phyloP scores from a whole-genome alignment of 2,329 filamentous ascomycete genomes.

The Hypoxylon sp. region DNA sequence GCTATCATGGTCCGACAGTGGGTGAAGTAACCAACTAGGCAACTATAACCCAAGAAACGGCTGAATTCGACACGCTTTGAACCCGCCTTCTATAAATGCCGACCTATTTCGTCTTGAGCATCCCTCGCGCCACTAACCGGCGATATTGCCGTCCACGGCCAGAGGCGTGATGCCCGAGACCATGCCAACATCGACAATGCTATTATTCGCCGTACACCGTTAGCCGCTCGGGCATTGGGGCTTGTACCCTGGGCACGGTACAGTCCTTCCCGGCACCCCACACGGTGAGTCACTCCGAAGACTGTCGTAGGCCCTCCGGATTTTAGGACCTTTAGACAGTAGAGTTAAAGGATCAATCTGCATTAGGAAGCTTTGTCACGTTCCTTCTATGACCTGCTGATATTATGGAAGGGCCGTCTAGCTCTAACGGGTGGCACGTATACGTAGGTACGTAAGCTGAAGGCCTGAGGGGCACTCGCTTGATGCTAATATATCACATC shows the following conservation, averaged over 20 bases:
- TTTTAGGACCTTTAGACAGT: conserved; percentile 6
- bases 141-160: conserved; percentile 6
- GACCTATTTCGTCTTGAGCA: conserved; percentile 13
- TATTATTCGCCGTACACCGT: conserved; percentile 10
- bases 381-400: background rate
- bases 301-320: conserved; percentile 8
- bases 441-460: conserved; percentile 20
- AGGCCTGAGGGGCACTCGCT: conserved; percentile 18
- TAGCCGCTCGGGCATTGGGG: background rate
- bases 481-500: conserved; percentile 35
- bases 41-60: conserved; percentile 13
- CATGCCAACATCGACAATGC: conserved; percentile 5
- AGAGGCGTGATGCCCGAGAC: conserved; percentile 3
- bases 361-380: conserved; percentile 3
- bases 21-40: conserved; percentile 17
- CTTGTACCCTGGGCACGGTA: conserved; percentile 13
- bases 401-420: conserved; percentile 4
- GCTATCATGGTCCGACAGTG: conserved; percentile 23
- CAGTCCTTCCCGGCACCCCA: conserved; percentile 11
- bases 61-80: conserved; percentile 18
- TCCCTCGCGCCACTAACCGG: conserved; percentile 11
- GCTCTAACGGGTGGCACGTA: conserved; percentile 12
- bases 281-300: conserved; percentile 16
- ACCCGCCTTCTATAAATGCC: conserved; percentile 1
- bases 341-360: conserved; percentile 1